phyloP scores from a whole-genome alignment of 2,329 filamentous ascomycete species.

The Fusarium euwallaceae region DNA sequence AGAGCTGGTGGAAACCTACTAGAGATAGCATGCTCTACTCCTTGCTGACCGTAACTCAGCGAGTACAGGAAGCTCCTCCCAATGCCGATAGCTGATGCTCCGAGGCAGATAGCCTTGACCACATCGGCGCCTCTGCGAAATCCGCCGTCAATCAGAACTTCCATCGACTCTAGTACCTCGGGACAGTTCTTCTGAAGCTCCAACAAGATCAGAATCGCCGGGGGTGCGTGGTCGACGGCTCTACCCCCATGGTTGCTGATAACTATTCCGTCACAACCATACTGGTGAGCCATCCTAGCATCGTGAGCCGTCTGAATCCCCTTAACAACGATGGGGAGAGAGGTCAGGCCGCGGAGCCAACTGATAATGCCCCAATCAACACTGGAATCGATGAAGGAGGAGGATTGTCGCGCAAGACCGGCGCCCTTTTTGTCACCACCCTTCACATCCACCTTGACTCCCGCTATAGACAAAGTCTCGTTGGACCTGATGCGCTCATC shows the following conservation, averaged over 20 bases:
- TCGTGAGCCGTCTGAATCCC: slow-evolving; percentile 78
- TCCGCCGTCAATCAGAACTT: slow-evolving; percentile 75
- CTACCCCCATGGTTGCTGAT: slow-evolving; percentile 79
- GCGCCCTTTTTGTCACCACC: slow-evolving; percentile 67
- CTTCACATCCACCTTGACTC: slow-evolving; percentile 53
- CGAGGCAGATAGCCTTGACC: slow-evolving; percentile 75
- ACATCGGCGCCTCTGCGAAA: slow-evolving; percentile 75
- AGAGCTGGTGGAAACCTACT: slow-evolving; percentile 56
- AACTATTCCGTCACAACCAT: slow-evolving; percentile 76
- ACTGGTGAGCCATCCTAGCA: slow-evolving; percentile 69
- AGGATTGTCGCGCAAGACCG: slow-evolving; percentile 68
- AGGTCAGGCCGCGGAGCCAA: slow-evolving; percentile 66
- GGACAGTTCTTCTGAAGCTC: slow-evolving; percentile 74
- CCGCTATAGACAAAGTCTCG: not conserved
- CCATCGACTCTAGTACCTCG: slow-evolving; percentile 69
- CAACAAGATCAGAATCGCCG: slow-evolving; percentile 70
- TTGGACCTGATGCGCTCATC: slow-evolving; percentile 61
- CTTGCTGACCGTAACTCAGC: slow-evolving; percentile 71
- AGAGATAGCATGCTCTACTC: slow-evolving; percentile 64
- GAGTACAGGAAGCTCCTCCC: slow-evolving; percentile 72
- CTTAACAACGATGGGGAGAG: slow-evolving; percentile 74
- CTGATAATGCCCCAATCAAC: slow-evolving; percentile 74
- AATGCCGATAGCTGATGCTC: slow-evolving; percentile 74
- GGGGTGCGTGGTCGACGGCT: slow-evolving; percentile 62
- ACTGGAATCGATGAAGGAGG: slow-evolving; percentile 68